phyloP scores from a whole-genome alignment of 345 rosid species.

The Melastoma malabathricum region DNA sequence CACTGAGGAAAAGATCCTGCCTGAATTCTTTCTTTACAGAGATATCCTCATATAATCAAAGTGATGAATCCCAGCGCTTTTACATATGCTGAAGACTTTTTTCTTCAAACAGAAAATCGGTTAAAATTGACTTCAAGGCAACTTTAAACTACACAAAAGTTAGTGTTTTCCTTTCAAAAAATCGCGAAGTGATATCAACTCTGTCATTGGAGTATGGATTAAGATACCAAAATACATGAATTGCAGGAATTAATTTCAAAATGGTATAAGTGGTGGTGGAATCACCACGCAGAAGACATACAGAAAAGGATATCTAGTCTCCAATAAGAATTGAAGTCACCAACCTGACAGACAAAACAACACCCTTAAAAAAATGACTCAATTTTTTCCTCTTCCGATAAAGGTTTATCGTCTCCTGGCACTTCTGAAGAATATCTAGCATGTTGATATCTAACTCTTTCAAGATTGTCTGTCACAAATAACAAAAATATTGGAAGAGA shows the following conservation, averaged over 20 bases:
- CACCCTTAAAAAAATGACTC: constrained; percentile 30
- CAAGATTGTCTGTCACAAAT: constrained; percentile 36
- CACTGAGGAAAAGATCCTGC: too few species aligned
- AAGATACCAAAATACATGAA: too few species aligned
- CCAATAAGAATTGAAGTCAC: constrained; percentile 9
- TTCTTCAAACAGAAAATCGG: too few species aligned
- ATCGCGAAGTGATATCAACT: too few species aligned
- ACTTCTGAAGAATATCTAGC: constrained; percentile 47
- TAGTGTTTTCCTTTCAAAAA: too few species aligned
- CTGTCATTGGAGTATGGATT: too few species aligned
- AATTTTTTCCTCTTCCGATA: constrained; percentile 60
- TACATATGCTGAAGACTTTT: too few species aligned
- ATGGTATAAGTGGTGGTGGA: background rate
- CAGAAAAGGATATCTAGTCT: background rate
- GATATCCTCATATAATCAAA: too few species aligned
- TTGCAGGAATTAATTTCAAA: background rate
- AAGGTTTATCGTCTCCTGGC: constrained; percentile 41
- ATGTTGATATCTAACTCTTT: constrained; percentile 35
- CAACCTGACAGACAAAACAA: constrained; percentile 50
- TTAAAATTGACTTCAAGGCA: too few species aligned
- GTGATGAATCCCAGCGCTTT: too few species aligned
- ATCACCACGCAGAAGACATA: background rate
- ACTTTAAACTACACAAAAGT: too few species aligned
- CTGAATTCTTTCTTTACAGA: too few species aligned
- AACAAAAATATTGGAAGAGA: constrained; percentile 12